Percentiles rank a stretch among this genome's conserved stretches.
Evolutionary conservation across 2,329 filamentous ascomycete genomes (phyloP).

Genomic region (Diaporthe ilicicola): DNA sequence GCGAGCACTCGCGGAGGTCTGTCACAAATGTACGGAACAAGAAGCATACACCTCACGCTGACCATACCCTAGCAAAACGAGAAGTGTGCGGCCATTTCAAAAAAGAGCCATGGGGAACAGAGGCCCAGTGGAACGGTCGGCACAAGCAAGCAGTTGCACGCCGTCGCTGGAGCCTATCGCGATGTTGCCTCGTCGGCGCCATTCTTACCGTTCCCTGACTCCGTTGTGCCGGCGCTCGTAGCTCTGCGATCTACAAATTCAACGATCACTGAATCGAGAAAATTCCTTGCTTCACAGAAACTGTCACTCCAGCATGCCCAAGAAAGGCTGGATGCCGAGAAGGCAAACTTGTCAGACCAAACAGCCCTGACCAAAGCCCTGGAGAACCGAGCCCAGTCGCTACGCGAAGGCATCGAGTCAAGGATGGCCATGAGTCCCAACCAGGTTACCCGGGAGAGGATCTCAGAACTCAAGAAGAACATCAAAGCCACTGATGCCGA

Average conservation of each 20-base stretch:
- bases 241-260: conserved; percentile 74
- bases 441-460: conserved; percentile 68
- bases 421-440: conserved; percentile 66
- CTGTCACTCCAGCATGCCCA: conserved; percentile 52
- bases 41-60: conserved; percentile 23
- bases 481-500: conserved; percentile 68
- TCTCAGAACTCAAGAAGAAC: conserved; percentile 67
- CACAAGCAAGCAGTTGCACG: conserved; percentile 40
- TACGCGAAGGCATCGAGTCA: conserved; percentile 65
- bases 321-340: conserved; percentile 59
- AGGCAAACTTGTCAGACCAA: conserved; percentile 62
- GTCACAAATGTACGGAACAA: conserved; percentile 30
- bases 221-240: conserved; percentile 75
- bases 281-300: conserved; percentile 60
- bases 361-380: conserved; percentile 62
- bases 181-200: conserved; percentile 68
- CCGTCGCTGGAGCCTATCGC: conserved; percentile 73
- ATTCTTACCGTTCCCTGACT: conserved; percentile 72
- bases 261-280: conserved; percentile 70
- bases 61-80: conserved; percentile 37
- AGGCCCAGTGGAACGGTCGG: neutral
- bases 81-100: conserved; percentile 3
- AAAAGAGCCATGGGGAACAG: neutral
- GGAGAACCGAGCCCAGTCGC: conserved; percentile 63
- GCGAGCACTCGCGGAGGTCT: conserved; percentile 56